These are phyloP conservation scores for Fusarium sp. DNA, from an alignment of 2,329 filamentous ascomycete genomes.

Conservation along the genomic window DNA sequence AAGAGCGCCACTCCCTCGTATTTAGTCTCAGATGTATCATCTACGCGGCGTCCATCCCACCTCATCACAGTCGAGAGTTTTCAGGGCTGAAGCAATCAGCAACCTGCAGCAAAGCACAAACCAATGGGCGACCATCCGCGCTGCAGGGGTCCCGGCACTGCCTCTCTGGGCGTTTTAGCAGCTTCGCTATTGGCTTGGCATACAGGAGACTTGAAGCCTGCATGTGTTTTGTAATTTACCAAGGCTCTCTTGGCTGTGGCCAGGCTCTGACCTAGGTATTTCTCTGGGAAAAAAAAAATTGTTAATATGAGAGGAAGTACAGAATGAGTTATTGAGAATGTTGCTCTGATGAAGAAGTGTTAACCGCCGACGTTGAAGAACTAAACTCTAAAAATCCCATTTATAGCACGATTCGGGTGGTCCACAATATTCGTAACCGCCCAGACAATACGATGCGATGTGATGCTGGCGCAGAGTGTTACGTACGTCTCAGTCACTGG, in stretches of 20 bases:
- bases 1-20: constrained; percentile 2
- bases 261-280: neutral
- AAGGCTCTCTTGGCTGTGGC: neutral
- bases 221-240: neutral
- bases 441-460: neutral
- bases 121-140: neutral
- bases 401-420: neutral
- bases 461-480: constrained; percentile 8
- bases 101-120: neutral
- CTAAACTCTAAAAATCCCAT: neutral
- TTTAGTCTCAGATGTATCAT: constrained; percentile 5
- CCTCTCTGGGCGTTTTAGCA: constrained; percentile 13
- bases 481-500: neutral
- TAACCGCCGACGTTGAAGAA: neutral
- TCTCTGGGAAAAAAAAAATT: too few species aligned
- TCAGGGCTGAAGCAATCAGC: neutral
- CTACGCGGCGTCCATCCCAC: too few species aligned
- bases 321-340: neutral
- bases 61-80: neutral
- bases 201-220: neutral
- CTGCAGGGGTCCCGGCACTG: constrained; percentile 15
- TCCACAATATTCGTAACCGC: constrained; percentile 13
- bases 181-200: neutral
- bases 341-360: neutral
- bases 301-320: too few species aligned